A percentile compares a stretch with the other conserved stretches of the same genome.
Conservation (phyloP, 1,139 yeast genomes). For the Hansenula anomala region DNA sequence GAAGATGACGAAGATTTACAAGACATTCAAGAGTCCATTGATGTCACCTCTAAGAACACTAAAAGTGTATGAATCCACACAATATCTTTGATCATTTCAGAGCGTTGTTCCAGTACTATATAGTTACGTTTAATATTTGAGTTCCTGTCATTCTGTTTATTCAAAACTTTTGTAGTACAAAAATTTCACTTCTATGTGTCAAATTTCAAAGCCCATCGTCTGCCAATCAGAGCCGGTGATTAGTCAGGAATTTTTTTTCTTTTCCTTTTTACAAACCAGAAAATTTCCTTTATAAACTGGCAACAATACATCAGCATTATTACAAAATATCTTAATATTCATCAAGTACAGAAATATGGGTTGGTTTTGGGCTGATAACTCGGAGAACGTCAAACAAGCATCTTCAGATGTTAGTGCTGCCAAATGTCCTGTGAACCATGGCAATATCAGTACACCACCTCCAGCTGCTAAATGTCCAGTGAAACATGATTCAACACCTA, state of each 20-base stretch:
- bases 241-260: not conserved
- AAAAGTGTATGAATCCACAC: not conserved
- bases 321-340: no score
- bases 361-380: conserved; percentile 70
- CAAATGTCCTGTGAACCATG: conserved; percentile 5
- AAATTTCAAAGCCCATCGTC: no score
- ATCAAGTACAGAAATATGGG: no score
- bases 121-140: no score
- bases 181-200: not conserved
- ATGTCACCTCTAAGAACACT: not conserved
- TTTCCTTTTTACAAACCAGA: not conserved
- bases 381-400: not conserved
- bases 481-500: conserved; percentile 10
- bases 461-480: conserved; percentile 35
- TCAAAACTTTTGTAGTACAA: no score
- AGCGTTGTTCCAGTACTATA: no score
- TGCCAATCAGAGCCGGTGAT: not conserved
- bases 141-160: no score
- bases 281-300: not conserved
- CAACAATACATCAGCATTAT: not conserved
- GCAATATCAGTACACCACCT: not conserved
- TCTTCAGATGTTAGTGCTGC: conserved; percentile 10
- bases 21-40: conserved; percentile 5
- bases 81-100: no score
- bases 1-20: not conserved